These are phyloP conservation scores for Neolentinus lepideus DNA, from an alignment of 1,284 basidiomycete genomes.

Conservation along the genomic window DNA sequence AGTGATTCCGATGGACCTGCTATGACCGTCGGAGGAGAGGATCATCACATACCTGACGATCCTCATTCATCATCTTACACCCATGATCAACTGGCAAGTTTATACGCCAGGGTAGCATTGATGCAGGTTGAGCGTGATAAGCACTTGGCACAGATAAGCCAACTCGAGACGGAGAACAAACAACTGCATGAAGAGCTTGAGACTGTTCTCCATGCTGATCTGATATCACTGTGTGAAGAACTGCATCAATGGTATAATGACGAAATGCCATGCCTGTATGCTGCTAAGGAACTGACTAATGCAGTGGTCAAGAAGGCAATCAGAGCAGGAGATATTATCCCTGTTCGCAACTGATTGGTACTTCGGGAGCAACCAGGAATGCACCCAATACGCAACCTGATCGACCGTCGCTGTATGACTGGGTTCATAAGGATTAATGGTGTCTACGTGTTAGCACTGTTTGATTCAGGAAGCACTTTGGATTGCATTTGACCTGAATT, in stretches of 20 bases:
- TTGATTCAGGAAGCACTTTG: constrained; percentile 18
- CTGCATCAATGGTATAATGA: not conserved
- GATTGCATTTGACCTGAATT: constrained; percentile 17
- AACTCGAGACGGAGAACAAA: not conserved
- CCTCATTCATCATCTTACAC: not conserved
- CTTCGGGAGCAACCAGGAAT: not conserved
- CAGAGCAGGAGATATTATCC: not conserved
- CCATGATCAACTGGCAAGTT: not conserved
- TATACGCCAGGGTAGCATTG: not conserved
- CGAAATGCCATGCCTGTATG: not conserved
- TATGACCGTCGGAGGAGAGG: not conserved
- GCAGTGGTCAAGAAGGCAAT: not conserved
- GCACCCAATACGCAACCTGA: not conserved
- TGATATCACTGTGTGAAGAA: not conserved
- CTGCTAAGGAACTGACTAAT: not conserved
- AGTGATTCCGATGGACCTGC: not conserved
- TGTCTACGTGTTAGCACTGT: constrained; percentile 10
- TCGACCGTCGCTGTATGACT: not conserved
- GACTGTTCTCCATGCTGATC: not conserved
- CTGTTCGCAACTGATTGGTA: not conserved
- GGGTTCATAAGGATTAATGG: constrained; percentile 12
- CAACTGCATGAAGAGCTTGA: not conserved
- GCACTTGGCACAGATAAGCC: not conserved
- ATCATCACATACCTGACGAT: not conserved
- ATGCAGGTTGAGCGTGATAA: not conserved